Base-by-base conservation (phyloP, 208 protist species). In the Wallacemonas sp. region DNA sequence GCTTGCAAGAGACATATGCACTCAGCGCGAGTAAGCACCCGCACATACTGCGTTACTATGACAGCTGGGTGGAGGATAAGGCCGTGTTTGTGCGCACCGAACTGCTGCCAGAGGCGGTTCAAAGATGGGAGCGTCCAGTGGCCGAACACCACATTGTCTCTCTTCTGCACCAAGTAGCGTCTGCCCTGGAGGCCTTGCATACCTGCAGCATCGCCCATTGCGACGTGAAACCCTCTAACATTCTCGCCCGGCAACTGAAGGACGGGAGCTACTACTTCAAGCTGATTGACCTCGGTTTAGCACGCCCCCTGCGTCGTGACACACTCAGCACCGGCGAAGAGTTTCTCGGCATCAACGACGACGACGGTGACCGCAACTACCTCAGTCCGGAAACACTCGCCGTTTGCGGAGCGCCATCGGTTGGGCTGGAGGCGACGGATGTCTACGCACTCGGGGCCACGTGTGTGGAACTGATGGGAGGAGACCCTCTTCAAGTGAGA, bases 381-480 rank as follows among this genome's bases (percentile, higher is more conserved):
- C 79, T 97, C 47, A 80, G 75, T 62, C 82, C 80, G 0, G 83
- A 92, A 64, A 68, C 86, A 26, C 69, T 96, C 31, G 53, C 63
- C 28, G 28, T 66, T 9, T 81, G 75, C 54, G 68, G 70, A 1
- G 44, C 66, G 24, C 11, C 39, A 1, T 47, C 42, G 15, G 59
- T 65, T 2, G 68, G 77, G 6, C 69, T 68, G 11, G 79, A 91
- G 62, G 82, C 86, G 15, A 58, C 51, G 2, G 93, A 97, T 59
- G 78, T 97, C 19, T 97, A 92, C 72, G 77, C 90, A 0, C 75
- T 97, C n/a, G 93, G 93, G 2, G 84, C 84, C n/a, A 94, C 70
- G 31, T 86, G 91, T 28, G 84, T 89, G 26, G 79, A 90, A 42
- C 72, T 96, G 39, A 90, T 90, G 79, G 70, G 67, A 15, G 70